These are phyloP conservation scores for Perilla frutescens DNA, from an alignment of 257 asterid genomes.

Conservation along the genomic window DNA sequence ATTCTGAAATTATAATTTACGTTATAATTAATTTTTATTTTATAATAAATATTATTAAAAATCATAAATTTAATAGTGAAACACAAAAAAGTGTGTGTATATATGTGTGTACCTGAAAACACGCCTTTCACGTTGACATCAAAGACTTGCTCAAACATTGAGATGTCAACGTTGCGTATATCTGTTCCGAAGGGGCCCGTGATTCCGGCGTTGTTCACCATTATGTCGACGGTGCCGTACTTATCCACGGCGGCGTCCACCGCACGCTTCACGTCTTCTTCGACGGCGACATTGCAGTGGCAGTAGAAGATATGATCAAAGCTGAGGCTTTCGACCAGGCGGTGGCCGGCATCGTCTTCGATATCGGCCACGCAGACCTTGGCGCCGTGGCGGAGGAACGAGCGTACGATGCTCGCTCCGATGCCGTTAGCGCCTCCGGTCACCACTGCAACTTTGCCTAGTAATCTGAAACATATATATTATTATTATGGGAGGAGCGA, in stretches of 20 bases:
- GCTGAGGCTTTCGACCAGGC: constrained; percentile 45
- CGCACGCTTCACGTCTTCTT: constrained; percentile 62
- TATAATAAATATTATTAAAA: too few species aligned
- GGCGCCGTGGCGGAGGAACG: constrained; percentile 74
- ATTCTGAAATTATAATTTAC: too few species aligned
- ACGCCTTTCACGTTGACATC: constrained; percentile 73
- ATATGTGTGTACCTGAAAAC: constrained; percentile 46
- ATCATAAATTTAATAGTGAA: too few species aligned
- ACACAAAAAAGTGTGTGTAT: too few species aligned
- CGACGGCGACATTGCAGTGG: constrained; percentile 70
- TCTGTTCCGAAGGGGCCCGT: too few species aligned
- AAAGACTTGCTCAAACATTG: constrained; percentile 54
- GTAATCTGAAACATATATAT: constrained; percentile 45
- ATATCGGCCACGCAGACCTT: constrained; percentile 76
- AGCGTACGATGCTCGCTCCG: constrained; percentile 74
- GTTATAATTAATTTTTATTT: too few species aligned
- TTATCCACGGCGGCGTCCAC: too few species aligned
- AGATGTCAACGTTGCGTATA: constrained; percentile 12
- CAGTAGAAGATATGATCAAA: constrained; percentile 33
- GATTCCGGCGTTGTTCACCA: too few species aligned
- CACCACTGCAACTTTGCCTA: constrained; percentile 75
- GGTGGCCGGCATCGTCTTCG: constrained; percentile 56
- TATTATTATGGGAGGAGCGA: not conserved
- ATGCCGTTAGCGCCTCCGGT: constrained; percentile 89
- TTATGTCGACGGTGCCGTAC: too few species aligned